Evolutionary conservation across 2,329 filamentous ascomycete genomes (phyloP).

Genomic region (Clarireedia hainanense): DNA sequence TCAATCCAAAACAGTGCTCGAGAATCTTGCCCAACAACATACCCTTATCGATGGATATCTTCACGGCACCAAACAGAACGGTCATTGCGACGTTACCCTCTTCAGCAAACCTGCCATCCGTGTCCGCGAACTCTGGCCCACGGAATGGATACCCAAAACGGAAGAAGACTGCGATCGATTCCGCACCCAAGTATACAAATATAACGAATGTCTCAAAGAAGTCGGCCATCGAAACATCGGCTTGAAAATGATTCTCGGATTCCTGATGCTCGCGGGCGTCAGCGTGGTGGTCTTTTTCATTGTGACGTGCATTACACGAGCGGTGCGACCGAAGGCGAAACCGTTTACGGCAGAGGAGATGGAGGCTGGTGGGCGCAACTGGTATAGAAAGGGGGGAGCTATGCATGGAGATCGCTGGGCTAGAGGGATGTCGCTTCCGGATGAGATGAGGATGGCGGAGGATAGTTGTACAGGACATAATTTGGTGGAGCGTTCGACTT

Average conservation of each 20-base stretch:
- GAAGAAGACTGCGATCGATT: slow-evolving; percentile 1
- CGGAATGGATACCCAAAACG: slow-evolving; percentile 1
- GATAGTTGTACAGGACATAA: not conserved
- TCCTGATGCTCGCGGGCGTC: not conserved
- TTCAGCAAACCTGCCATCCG: not conserved
- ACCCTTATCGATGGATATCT: not conserved
- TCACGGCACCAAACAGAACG: not conserved
- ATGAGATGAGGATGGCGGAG: not conserved
- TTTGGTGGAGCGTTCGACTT: not conserved
- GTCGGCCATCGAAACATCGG: not conserved
- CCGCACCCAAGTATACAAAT: not conserved
- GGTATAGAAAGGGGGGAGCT: too few relatives aligned
- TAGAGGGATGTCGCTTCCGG: not conserved
- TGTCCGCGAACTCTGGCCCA: slow-evolving; percentile 1
- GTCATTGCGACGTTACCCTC: not conserved
- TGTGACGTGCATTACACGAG: not conserved
- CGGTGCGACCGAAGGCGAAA: not conserved
- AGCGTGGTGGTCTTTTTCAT: slow-evolving; percentile 3
- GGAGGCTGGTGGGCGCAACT: not conserved
- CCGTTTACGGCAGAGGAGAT: not conserved
- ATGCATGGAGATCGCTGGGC: not conserved
- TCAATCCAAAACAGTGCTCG: not conserved
- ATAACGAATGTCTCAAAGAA: not conserved
- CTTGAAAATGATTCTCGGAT: not conserved
- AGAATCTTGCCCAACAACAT: not conserved